Evolutionary conservation across 2,329 filamentous ascomycete species (phyloP).

Genomic region (Cercospora beticola): DNA sequence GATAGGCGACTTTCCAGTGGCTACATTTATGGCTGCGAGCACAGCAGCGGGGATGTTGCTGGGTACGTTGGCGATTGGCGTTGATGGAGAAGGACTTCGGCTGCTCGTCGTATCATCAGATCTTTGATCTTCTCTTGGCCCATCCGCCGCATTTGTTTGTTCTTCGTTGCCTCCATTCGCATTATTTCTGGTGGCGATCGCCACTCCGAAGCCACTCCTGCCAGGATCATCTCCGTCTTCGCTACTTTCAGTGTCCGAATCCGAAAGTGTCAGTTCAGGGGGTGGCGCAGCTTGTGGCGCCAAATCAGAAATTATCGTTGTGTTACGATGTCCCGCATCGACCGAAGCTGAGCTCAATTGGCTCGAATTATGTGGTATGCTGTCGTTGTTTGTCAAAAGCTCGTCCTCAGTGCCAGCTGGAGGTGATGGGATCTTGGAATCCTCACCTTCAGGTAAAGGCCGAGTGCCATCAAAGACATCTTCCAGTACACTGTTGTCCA

Average conservation of each 20-base stretch:
- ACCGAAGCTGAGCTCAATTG: background rate
- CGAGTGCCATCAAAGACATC: conserved; percentile 24
- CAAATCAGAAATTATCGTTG: background rate
- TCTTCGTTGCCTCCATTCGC: background rate
- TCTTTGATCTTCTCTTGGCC: background rate
- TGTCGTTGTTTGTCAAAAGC: conserved; percentile 19
- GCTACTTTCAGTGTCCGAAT: conserved; percentile 7
- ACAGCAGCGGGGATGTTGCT: conserved; percentile 1
- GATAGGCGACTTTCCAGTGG: conserved; percentile 3
- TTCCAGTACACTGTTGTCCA: conserved; percentile 5
- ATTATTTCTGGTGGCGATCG: background rate
- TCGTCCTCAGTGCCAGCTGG: conserved; percentile 1
- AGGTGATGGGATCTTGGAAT: conserved; percentile 3
- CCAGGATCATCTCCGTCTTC: conserved; percentile 4
- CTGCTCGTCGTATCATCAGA: background rate
- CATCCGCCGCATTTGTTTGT: background rate
- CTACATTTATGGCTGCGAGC: conserved; percentile 11
- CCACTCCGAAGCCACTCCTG: background rate
- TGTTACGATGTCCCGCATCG: background rate
- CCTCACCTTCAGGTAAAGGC: conserved; percentile 28
- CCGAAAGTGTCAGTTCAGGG: background rate
- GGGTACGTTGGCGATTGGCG: background rate
- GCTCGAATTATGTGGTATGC: conserved; percentile 11
- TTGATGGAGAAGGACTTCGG: background rate
- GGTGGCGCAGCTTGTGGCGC: background rate